These are phyloP conservation scores for Peronospora farinosa DNA, from an alignment of 352 stramenopile species.

Conservation along the genomic window DNA sequence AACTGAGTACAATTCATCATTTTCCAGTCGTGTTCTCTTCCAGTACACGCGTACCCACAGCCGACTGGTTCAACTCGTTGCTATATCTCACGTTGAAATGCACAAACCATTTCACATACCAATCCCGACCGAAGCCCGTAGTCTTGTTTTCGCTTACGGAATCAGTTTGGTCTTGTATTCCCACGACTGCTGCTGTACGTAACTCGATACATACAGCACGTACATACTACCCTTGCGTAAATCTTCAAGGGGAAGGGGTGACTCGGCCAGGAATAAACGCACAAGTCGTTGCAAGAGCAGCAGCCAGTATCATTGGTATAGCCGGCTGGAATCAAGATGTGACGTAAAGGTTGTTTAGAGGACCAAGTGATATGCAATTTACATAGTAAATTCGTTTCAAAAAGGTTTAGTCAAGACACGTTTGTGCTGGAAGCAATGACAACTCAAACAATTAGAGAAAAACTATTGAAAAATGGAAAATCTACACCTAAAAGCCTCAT, in stretches of 20 bases:
- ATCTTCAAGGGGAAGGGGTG: slow-evolving; percentile 65
- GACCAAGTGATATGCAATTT: no score
- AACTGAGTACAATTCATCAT: no score
- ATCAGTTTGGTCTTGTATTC: slow-evolving; percentile 80
- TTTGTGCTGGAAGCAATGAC: no score
- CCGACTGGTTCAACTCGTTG: neutral
- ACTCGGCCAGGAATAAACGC: slow-evolving; percentile 41
- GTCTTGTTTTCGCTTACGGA: slow-evolving; percentile 25
- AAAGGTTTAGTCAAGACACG: no score
- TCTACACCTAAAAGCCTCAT: no score
- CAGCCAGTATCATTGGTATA: no score
- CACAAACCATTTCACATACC: slow-evolving; percentile 11
- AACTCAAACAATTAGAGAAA: no score
- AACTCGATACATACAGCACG: slow-evolving; percentile 68
- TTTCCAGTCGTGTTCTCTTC: no score
- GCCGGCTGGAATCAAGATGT: no score
- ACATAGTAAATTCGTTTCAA: no score
- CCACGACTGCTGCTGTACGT: slow-evolving; percentile 72
- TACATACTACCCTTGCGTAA: slow-evolving; percentile 66
- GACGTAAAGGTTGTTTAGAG: no score
- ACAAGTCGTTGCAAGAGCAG: slow-evolving; percentile 35
- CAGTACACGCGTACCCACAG: neutral
- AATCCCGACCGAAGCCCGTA: neutral
- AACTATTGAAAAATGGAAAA: no score
- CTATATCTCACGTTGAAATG: slow-evolving; percentile 22